Evolutionary conservation across 805 yeast species (phyloP).

Genomic region (Trichomonascus vanleenenianus): DNA sequence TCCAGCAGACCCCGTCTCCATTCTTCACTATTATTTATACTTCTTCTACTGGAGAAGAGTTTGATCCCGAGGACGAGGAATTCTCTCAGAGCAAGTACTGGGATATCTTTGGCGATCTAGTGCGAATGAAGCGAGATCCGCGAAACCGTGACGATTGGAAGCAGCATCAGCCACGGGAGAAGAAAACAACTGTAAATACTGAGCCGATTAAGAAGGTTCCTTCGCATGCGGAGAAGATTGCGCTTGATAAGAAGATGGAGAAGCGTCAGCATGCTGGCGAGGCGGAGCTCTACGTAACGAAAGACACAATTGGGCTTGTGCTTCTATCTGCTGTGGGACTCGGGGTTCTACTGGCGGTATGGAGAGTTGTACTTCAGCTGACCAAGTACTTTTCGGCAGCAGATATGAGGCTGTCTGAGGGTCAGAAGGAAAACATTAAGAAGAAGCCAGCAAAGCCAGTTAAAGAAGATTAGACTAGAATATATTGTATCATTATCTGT

Average conservation of each 20-base stretch:
- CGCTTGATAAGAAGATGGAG: neutral
- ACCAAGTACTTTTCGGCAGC: neutral
- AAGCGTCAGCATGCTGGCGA: neutral
- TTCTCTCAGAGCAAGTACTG: slow-evolving; percentile 6
- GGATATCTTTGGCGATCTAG: slow-evolving; percentile 21
- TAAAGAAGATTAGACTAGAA: neutral
- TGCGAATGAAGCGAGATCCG: slow-evolving; percentile 21
- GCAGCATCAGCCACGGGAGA: slow-evolving; percentile 13
- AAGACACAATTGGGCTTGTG: neutral
- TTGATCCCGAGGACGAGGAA: slow-evolving; percentile 12
- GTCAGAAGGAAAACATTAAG: neutral
- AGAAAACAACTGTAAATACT: slow-evolving; percentile 17
- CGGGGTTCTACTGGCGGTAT: neutral
- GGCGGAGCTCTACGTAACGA: neutral
- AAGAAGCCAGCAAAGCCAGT: neutral
- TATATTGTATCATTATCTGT: no score
- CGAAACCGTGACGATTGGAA: slow-evolving; percentile 21
- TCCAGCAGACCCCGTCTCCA: slow-evolving; percentile 73
- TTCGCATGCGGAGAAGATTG: slow-evolving; percentile 1
- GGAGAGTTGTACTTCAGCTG: neutral
- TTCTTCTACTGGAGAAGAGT: slow-evolving; percentile 25
- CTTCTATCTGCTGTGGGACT: neutral
- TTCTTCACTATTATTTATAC: slow-evolving; percentile 55
- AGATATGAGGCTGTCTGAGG: neutral
- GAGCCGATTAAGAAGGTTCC: slow-evolving; percentile 1